These are phyloP conservation scores for Claviceps fusiformis DNA, from an alignment of 2,329 filamentous ascomycete genomes.

Conservation along the genomic window DNA sequence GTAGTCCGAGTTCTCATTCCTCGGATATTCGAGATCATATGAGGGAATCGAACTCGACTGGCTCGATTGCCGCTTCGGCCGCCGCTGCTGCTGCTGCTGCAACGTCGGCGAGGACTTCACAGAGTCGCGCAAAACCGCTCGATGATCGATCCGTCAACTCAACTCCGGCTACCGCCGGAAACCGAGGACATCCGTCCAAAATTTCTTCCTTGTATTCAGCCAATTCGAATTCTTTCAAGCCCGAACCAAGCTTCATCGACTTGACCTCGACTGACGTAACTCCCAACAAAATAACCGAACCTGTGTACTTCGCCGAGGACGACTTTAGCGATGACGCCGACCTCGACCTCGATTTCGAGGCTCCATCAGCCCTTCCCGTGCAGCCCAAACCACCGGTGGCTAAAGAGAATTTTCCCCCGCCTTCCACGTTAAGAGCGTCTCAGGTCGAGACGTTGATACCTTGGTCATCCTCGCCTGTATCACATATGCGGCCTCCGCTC, in stretches of 20 bases:
- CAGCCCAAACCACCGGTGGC: slow-evolving; percentile 11
- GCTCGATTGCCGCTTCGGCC: slow-evolving; percentile 11
- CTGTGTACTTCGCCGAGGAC: slow-evolving; percentile 57
- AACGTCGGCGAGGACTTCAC: slow-evolving; percentile 25
- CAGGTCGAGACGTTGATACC: slow-evolving; percentile 30
- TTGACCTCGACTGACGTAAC: slow-evolving; percentile 17
- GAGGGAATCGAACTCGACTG: slow-evolving; percentile 27
- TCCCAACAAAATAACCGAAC: slow-evolving; percentile 13
- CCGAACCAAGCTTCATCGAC: slow-evolving; percentile 18
- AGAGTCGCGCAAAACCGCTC: slow-evolving; percentile 14
- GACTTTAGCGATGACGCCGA: slow-evolving; percentile 80
- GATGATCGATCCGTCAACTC: slow-evolving; percentile 20
- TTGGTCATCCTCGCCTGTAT: slow-evolving; percentile 58
- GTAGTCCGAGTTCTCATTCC: slow-evolving; percentile 32
- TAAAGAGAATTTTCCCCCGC: slow-evolving; percentile 15
- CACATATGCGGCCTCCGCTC: slow-evolving; percentile 29
- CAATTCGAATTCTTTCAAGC: slow-evolving; percentile 33
- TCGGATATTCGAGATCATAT: slow-evolving; percentile 38
- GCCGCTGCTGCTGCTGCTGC: slow-evolving; percentile 13
- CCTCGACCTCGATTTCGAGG: slow-evolving; percentile 55
- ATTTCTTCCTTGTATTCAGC: slow-evolving; percentile 23
- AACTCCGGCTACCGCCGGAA: slow-evolving; percentile 10
- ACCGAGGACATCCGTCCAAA: slow-evolving; percentile 1
- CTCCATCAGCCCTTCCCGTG: slow-evolving; percentile 37
- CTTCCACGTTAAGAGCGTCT: slow-evolving; percentile 15